These are phyloP conservation scores for Penicillium sp. DNA, from an alignment of 2,329 filamentous ascomycete genomes.

Conservation along the genomic window DNA sequence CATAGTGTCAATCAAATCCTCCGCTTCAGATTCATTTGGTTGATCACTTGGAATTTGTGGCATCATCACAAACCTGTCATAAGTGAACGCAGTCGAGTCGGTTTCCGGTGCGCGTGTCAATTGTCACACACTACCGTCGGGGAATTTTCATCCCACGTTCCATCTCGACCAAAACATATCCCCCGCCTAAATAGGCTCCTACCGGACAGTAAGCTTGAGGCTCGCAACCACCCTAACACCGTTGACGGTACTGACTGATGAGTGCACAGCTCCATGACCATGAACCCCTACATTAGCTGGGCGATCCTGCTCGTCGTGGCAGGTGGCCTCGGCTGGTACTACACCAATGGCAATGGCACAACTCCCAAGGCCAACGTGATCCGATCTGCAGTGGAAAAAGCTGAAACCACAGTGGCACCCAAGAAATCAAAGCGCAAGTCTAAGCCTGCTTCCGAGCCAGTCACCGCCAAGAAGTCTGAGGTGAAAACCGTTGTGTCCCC, in stretches of 20 bases:
- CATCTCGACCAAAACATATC: neutral
- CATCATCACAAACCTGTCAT: neutral
- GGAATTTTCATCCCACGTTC: neutral
- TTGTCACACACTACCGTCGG: neutral
- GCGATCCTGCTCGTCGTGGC: constrained; percentile 44
- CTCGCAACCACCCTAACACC: neutral
- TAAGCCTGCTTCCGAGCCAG: constrained; percentile 31
- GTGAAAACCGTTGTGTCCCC: constrained; percentile 33
- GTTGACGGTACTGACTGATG: constrained; percentile 10
- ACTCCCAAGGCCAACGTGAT: constrained; percentile 33
- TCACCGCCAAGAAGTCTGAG: constrained; percentile 30
- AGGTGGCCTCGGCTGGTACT: constrained; percentile 45
- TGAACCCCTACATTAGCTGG: constrained; percentile 48
- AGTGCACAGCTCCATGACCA: constrained; percentile 30
- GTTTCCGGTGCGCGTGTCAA: neutral
- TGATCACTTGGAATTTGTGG: constrained; percentile 5
- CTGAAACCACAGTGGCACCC: constrained; percentile 30
- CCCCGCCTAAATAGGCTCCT: neutral
- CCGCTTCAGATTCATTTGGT: neutral
- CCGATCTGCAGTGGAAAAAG: constrained; percentile 36
- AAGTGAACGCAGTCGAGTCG: constrained; percentile 1
- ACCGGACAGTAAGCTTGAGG: constrained; percentile 9
- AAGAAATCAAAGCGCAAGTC: constrained; percentile 47
- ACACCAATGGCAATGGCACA: constrained; percentile 38
- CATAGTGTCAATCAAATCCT: neutral